Conservation (phyloP, 257 asterid species). For the Solanum okadae region DNA sequence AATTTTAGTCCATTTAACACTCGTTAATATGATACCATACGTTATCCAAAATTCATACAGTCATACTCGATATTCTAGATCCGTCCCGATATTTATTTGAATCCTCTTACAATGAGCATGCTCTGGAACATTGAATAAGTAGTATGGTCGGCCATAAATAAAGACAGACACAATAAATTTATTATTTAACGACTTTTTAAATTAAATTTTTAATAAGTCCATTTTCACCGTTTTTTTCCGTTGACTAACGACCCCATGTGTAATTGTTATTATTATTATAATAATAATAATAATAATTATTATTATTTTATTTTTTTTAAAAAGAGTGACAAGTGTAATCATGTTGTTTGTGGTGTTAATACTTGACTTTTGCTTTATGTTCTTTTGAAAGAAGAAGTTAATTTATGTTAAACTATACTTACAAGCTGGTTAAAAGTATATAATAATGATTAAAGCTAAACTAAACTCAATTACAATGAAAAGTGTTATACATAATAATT, state of each 20-base stretch:
- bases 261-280: not conserved
- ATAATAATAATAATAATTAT: too few relatives aligned
- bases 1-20: not conserved
- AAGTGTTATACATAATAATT: not conserved
- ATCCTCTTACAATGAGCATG: not conserved
- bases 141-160: not conserved
- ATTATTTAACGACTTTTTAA: not conserved
- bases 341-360: not conserved
- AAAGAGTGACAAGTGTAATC: not conserved
- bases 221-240: not conserved
- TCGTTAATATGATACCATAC: not conserved
- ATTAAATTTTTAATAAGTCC: not conserved
- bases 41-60: rapidly evolving
- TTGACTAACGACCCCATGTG: not conserved
- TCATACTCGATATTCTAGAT: not conserved
- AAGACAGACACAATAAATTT: not conserved
- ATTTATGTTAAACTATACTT: not conserved
- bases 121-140: not conserved
- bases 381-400: not conserved
- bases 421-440: not conserved
- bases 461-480: not conserved
- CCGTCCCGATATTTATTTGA: not conserved
- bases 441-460: not conserved
- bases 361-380: not conserved
- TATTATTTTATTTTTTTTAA: not conserved